These are phyloP conservation scores for Mycena epipterygia DNA, from an alignment of 768 basidiomycete genomes.

Conservation along the genomic window DNA sequence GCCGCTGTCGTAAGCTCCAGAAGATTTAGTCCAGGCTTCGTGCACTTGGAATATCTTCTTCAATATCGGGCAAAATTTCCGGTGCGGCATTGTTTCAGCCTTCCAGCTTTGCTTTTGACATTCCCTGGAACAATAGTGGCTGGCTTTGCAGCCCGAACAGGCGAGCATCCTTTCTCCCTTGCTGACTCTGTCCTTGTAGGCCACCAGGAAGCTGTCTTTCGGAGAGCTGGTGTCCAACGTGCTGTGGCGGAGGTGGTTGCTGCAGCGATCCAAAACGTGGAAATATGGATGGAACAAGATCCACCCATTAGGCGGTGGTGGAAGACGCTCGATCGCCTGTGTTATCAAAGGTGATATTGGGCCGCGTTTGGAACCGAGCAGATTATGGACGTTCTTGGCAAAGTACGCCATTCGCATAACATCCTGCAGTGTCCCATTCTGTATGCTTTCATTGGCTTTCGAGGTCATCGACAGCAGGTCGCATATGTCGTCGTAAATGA, in stretches of 20 bases:
- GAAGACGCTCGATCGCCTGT: not conserved
- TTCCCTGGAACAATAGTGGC: conserved; percentile 9
- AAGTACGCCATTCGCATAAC: not conserved
- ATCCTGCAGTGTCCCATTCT: conserved; percentile 1
- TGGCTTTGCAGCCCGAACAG: conserved; percentile 5
- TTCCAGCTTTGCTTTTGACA: conserved; percentile 9
- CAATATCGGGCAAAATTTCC: conserved; percentile 13
- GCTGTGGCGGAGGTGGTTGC: conserved; percentile 17
- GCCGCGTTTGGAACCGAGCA: not conserved
- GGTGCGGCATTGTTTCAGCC: not conserved
- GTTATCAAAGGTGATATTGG: conserved; percentile 4
- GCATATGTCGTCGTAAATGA: conserved; percentile 10
- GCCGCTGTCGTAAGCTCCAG: not conserved
- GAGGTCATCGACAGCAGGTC: conserved; percentile 1
- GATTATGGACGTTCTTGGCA: not conserved
- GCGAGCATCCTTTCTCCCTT: not conserved
- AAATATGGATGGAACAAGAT: not conserved
- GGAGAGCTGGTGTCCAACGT: not conserved
- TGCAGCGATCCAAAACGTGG: not conserved
- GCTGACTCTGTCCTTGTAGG: not conserved
- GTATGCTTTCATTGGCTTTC: not conserved
- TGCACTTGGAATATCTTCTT: conserved; percentile 4
- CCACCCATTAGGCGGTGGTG: conserved; percentile 6
- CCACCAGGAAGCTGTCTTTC: not conserved
- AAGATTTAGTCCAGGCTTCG: not conserved